Conservation (phyloP, 176 grass and related monocot genomes). For the Aegilops tauschii region DNA sequence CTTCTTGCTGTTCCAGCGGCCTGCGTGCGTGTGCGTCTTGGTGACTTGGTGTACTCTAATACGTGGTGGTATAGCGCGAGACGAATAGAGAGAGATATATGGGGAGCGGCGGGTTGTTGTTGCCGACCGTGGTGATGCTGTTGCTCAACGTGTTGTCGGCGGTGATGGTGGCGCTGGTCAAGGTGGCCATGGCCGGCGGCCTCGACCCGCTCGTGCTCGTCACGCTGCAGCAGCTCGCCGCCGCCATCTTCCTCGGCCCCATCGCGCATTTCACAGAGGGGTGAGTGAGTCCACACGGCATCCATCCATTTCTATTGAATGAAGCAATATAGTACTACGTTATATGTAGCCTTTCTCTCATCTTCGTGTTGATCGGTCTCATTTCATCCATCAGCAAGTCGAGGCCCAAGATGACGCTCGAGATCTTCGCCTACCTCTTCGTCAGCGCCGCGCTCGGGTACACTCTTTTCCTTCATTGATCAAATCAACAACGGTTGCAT, state of each 20-base stretch:
- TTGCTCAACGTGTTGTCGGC: slow-evolving; percentile 44
- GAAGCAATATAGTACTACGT: too few relatives aligned
- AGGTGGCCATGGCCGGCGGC: slow-evolving; percentile 67
- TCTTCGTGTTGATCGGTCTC: background rate
- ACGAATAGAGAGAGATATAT: background rate
- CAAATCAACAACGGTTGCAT: too few relatives aligned
- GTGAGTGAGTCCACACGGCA: background rate
- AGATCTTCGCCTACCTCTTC: slow-evolving; percentile 79
- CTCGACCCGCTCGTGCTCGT: slow-evolving; percentile 70
- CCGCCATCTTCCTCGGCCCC: slow-evolving; percentile 60
- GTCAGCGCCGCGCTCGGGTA: slow-evolving; percentile 76
- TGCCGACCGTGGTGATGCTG: slow-evolving; percentile 51
- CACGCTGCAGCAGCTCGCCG: slow-evolving; percentile 70
- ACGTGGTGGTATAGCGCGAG: background rate
- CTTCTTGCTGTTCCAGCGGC: background rate
- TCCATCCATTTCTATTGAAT: background rate
- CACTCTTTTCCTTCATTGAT: background rate
- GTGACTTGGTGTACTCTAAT: background rate
- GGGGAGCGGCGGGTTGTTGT: slow-evolving; percentile 16
- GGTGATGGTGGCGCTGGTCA: slow-evolving; percentile 62
- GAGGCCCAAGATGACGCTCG: slow-evolving; percentile 72
- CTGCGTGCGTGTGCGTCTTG: background rate
- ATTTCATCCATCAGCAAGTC: slow-evolving; percentile 51
- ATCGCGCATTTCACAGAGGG: slow-evolving; percentile 70
- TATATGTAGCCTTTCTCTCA: background rate